Evolutionary conservation across 805 yeast species (phyloP).

Genomic region (Candida chilensis): DNA sequence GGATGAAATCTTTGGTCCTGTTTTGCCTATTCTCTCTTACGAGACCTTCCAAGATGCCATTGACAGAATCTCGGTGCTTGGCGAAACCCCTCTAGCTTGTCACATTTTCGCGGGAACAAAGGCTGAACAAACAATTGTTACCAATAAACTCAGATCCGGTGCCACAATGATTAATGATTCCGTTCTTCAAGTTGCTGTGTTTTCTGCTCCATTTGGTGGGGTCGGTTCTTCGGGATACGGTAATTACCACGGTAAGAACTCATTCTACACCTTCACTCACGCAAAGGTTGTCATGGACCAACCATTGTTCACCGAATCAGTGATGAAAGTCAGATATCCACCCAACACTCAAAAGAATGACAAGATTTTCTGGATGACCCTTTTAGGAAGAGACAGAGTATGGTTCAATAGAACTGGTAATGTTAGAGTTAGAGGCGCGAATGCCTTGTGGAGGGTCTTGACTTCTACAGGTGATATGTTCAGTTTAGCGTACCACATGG

Average conservation of each 20-base stretch:
- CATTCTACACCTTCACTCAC: conserved; percentile 58
- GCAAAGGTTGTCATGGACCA: conserved; percentile 59
- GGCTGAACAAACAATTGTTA: conserved; percentile 38
- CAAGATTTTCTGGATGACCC: no score
- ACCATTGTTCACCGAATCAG: conserved; percentile 53
- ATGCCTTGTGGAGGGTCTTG: no score
- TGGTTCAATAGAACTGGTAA: conserved; percentile 25
- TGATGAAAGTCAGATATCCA: conserved; percentile 56
- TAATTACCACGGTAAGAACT: conserved; percentile 58
- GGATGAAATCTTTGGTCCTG: conserved; percentile 78
- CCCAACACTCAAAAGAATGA: conserved; percentile 35
- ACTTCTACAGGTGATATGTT: no score
- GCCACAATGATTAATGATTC: conserved; percentile 64
- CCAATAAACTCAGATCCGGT: conserved; percentile 59
- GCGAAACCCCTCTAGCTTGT: conserved; percentile 75
- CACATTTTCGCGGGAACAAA: conserved; percentile 53
- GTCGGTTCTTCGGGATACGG: conserved; percentile 82
- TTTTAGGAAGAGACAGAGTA: no score
- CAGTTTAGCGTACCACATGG: no score
- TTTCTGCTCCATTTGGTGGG: conserved; percentile 84
- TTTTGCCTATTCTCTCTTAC: conserved; percentile 64
- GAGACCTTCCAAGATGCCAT: conserved; percentile 32
- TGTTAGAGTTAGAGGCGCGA: no score
- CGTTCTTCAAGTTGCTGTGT: conserved; percentile 58
- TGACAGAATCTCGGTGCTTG: conserved; percentile 28